Evolutionary conservation across 352 stramenopile species (phyloP).

Genomic region (Ochromonadaceae sp.): DNA sequence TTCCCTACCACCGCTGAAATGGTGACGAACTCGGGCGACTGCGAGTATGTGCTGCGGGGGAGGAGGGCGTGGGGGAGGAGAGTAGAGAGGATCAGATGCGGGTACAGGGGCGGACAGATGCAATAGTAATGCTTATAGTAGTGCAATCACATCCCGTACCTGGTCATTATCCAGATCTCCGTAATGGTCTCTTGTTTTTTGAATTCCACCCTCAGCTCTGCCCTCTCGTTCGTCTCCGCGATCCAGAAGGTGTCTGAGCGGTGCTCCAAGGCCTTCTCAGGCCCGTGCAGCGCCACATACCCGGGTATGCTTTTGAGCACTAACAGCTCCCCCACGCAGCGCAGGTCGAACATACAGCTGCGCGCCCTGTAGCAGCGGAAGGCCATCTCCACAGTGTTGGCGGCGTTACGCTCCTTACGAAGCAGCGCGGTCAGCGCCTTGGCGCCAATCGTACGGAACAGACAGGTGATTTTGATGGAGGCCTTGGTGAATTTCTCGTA

Average conservation of each 20-base stretch:
- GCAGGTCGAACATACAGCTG: not conserved
- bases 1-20: no score
- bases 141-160: no score
- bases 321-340: not conserved
- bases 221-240: not conserved
- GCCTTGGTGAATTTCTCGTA: not conserved
- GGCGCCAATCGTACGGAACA: not conserved
- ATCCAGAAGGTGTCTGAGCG: constrained; percentile 8
- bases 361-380: not conserved
- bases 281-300: not conserved
- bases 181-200: not conserved
- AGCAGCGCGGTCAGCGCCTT: not conserved
- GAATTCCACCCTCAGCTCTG: constrained; percentile 9
- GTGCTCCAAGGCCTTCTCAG: constrained; percentile 5
- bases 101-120: no score
- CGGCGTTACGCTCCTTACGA: not conserved
- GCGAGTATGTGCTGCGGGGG: no score
- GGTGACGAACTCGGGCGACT: no score
- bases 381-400: not conserved
- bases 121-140: no score
- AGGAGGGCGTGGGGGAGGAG: no score
- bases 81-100: no score
- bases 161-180: constrained; percentile 3
- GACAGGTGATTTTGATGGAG: not conserved
- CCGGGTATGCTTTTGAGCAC: not conserved